A percentile compares a stretch with the other conserved stretches of the same genome.
Evolutionary conservation across 1,139 yeast species (phyloP).

Genomic region (Suhomyces coccinellae): DNA sequence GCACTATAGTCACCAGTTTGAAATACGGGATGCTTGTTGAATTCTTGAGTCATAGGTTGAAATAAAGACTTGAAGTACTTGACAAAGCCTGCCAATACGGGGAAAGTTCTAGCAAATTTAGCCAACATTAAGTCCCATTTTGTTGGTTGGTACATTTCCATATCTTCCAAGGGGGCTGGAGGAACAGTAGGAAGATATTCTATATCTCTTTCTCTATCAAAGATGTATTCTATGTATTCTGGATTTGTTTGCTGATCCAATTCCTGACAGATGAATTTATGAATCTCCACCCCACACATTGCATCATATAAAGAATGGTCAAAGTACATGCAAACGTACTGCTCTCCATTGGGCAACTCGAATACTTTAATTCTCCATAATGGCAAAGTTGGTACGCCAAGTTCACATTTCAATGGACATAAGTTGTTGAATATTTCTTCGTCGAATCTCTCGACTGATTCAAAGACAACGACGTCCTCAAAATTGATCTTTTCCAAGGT

Average conservation of each 20-base stretch:
- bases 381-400: conserved; percentile 20
- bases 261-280: conserved; percentile 11
- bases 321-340: conserved; percentile 11
- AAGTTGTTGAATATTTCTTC: conserved; percentile 18
- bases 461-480: conserved; percentile 27
- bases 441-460: conserved; percentile 17
- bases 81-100: background rate
- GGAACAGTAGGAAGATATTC: background rate
- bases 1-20: background rate
- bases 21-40: background rate
- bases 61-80: background rate
- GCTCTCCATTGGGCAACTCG: conserved; percentile 5
- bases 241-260: conserved; percentile 10
- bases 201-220: conserved; percentile 2
- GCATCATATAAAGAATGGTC: conserved; percentile 19
- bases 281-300: conserved; percentile 14
- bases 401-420: conserved; percentile 18
- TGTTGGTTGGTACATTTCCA: background rate
- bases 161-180: background rate
- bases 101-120: background rate
- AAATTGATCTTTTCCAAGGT: conserved; percentile 23
- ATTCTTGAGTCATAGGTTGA: background rate
- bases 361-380: conserved; percentile 31
- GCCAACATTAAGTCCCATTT: background rate
- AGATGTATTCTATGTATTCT: conserved; percentile 1